A percentile compares a stretch with the other conserved stretches of the same genome.
Conservation (phyloP, 73 alveolate genomes). For the Paramecium pentaurelia region DNA sequence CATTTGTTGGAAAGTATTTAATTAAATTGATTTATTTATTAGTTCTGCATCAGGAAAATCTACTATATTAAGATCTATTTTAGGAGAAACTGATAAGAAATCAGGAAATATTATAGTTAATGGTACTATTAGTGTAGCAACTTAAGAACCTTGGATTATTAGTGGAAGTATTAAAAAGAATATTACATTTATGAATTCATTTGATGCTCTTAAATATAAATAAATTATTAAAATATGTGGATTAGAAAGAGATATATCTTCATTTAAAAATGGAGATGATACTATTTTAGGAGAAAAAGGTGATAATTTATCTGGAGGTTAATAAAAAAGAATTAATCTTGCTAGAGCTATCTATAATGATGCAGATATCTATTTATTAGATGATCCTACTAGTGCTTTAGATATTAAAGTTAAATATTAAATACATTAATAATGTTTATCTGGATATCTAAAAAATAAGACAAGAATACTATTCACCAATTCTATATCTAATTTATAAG, state of each 20-base stretch:
- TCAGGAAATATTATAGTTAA: no score
- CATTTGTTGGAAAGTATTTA: no score
- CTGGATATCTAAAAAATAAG: slow-evolving; percentile 71
- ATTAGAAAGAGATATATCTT: slow-evolving; percentile 51
- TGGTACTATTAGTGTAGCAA: not conserved
- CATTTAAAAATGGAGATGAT: slow-evolving; percentile 42
- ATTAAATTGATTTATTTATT: no score
- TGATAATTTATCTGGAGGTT: slow-evolving; percentile 73
- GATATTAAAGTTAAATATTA: slow-evolving; percentile 88
- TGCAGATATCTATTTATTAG: slow-evolving; percentile 84
- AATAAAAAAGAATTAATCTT: slow-evolving; percentile 71
- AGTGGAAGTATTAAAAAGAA: not conserved
- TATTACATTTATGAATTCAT: not conserved
- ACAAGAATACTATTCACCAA: slow-evolving; percentile 90
- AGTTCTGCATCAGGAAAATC: no score
- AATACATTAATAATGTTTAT: slow-evolving; percentile 76
- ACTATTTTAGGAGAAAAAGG: slow-evolving; percentile 72
- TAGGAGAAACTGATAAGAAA: no score
- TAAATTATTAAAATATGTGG: slow-evolving; percentile 57
- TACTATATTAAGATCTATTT: no score
- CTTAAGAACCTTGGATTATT: slow-evolving; percentile 38
- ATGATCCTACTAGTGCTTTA: slow-evolving; percentile 94
- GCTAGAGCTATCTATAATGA: slow-evolving; percentile 81
- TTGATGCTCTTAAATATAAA: not conserved
- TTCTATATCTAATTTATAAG: slow-evolving; percentile 78